Conservation (phyloP, 1,139 yeast species). For the Yamadazyma siamensis region DNA sequence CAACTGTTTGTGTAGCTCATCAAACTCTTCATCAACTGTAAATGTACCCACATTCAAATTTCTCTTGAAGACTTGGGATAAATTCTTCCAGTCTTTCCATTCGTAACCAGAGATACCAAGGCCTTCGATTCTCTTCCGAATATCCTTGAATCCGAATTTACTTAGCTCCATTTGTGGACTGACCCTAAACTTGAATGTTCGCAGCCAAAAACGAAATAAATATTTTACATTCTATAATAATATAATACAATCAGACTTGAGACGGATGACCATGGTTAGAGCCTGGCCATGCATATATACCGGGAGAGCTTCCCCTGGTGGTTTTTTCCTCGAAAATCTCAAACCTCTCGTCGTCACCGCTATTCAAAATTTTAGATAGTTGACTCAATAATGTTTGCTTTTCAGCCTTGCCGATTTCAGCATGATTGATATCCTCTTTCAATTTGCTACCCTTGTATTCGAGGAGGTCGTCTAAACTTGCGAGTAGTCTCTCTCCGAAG, state of each 20-base stretch:
- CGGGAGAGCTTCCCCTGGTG: constrained; percentile 32
- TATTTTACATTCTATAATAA: constrained; percentile 1
- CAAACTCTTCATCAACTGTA: constrained; percentile 40
- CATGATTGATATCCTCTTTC: constrained; percentile 8
- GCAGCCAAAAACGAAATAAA: constrained; percentile 3
- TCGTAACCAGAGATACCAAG: too few species aligned
- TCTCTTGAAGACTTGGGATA: constrained; percentile 32
- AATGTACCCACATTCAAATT: constrained; percentile 26
- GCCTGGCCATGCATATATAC: constrained; percentile 67
- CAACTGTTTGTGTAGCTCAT: constrained; percentile 16
- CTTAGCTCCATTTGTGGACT: constrained; percentile 6
- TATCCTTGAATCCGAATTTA: constrained; percentile 1
- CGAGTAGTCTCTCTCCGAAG: constrained; percentile 49
- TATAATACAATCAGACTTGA: constrained; percentile 3
- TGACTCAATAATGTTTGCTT: constrained; percentile 16
- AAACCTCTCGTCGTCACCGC: constrained; percentile 12
- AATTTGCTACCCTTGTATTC: constrained; percentile 29
- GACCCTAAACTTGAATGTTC: constrained; percentile 1
- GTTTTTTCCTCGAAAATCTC: constrained; percentile 18
- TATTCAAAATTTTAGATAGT: constrained; percentile 17
- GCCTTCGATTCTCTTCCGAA: constrained; percentile 2
- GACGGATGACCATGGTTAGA: constrained; percentile 64
- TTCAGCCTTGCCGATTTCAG: constrained; percentile 10
- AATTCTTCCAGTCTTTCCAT: constrained; percentile 25
- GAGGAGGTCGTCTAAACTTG: constrained; percentile 43